These are phyloP conservation scores for Ophiostoma piceae DNA, from an alignment of 2,329 filamentous ascomycete genomes.

Conservation along the genomic window DNA sequence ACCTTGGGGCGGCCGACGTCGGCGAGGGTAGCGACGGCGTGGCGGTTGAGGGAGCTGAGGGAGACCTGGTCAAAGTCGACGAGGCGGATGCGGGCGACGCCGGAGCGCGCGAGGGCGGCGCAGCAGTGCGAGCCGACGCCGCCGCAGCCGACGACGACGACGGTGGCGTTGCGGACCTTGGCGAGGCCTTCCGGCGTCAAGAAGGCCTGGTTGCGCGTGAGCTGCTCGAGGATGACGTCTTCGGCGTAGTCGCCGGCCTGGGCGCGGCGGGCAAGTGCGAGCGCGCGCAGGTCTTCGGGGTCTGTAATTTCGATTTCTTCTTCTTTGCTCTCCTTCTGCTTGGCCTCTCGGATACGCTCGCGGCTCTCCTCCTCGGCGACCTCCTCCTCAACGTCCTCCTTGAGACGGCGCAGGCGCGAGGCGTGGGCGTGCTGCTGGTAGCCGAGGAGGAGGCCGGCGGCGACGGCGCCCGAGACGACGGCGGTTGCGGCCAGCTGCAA, in stretches of 20 bases:
- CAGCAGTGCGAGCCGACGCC: slow-evolving; percentile 92
- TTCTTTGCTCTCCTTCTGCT: neutral
- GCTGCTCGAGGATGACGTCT: slow-evolving; percentile 87
- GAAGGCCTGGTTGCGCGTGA: slow-evolving; percentile 89
- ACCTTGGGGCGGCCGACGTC: slow-evolving; percentile 95
- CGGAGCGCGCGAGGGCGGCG: slow-evolving; percentile 79
- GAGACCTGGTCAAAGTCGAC: slow-evolving; percentile 98
- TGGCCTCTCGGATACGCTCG: neutral
- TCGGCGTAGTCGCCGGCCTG: slow-evolving; percentile 61
- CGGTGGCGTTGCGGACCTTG: slow-evolving; percentile 73
- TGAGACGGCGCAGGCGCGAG: slow-evolving; percentile 52
- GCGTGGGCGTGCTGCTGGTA: slow-evolving; percentile 56
- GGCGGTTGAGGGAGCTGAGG: slow-evolving; percentile 87
- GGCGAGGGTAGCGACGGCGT: slow-evolving; percentile 86
- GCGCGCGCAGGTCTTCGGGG: slow-evolving; percentile 57
- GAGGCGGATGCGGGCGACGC: slow-evolving; percentile 78
- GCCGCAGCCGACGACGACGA: slow-evolving; percentile 87
- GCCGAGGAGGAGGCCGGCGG: slow-evolving; percentile 55
- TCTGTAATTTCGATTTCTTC: slow-evolving; percentile 53
- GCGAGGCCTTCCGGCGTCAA: slow-evolving; percentile 74
- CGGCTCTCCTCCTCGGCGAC: slow-evolving; percentile 29
- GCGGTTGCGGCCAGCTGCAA: slow-evolving; percentile 67
- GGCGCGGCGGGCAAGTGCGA: slow-evolving; percentile 54
- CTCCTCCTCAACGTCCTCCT: slow-evolving; percentile 49
- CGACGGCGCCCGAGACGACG: slow-evolving; percentile 56